Base-by-base conservation (phyloP, 2,329 filamentous ascomycete genomes). In the Calonectria pseudoturangicola region DNA sequence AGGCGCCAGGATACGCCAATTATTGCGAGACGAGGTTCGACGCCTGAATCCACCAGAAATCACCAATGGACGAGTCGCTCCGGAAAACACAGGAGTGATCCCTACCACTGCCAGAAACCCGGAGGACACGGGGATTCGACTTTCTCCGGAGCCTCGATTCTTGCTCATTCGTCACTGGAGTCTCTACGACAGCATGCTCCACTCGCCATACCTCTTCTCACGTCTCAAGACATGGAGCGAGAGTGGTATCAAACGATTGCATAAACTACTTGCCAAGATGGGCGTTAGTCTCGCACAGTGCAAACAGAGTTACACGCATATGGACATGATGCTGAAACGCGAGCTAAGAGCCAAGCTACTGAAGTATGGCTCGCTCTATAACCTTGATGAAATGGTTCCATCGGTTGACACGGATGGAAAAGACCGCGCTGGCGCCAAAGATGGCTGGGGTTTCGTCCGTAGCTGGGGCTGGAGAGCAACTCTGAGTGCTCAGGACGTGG, bases 401-500 rank as follows among this genome's bases (percentile, higher is more conserved):
- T 91, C 93, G 5, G 90, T 93, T 13, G 92, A 93, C 72, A 92
- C 93, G 6, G 93, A 94, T 75, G 92, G 91, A 5, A 90, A 90
- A 77, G 92, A 93, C 75, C 90, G 92, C 66, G 92, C 89, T 21
- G 92, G 93, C 27, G 91, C 92, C 58, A 96, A 96, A 81, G 95
- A 98, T 82, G 96, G 95, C 13, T 98, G 96, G 96, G 96, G 97
- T 0, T 99, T 98, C 81, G 96, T 98, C 21, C 91, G 96, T 71
- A 98, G 95, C 82, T 99, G 97, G 97, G 97, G 97, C 13, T 99
- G 96, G 96, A 94, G 96, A 82, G 96, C 96, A 0, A 98, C 96
- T 63, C 88, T 98, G 30, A 97, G 94, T 74, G 97, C 97, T 7
- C 94, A 96, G 62, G 97, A 99, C 82, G 95, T 98, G 0, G 95